Conservation (phyloP, 163 green algal genomes). For the Volvox carteri region DNA sequence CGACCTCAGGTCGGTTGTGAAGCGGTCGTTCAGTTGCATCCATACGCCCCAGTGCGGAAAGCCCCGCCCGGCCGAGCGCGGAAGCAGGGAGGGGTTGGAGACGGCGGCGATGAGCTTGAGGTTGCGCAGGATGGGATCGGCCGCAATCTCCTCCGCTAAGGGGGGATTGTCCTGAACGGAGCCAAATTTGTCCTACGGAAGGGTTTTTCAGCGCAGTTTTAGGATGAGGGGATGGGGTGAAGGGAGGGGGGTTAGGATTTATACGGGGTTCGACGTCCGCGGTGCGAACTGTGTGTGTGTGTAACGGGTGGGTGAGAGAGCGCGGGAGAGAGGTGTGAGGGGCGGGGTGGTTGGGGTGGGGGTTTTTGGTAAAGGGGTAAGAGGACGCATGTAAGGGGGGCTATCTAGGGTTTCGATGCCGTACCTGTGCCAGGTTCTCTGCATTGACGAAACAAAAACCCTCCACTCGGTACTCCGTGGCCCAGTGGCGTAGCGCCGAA, state of each 20-base stretch:
- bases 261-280: too few species aligned
- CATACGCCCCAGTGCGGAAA: slow-evolving; percentile 90
- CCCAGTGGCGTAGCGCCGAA: slow-evolving; percentile 82
- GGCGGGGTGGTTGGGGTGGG: too few species aligned
- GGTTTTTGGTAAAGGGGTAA: too few species aligned
- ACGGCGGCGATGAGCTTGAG: slow-evolving; percentile 82
- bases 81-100: slow-evolving; percentile 78
- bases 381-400: too few species aligned
- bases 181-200: slow-evolving; percentile 81
- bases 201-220: too few species aligned
- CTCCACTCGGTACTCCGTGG: slow-evolving; percentile 83
- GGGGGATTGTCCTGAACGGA: slow-evolving; percentile 84
- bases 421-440: slow-evolving; percentile 86
- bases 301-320: neutral
- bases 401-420: too few species aligned
- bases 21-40: slow-evolving; percentile 69
- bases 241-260: neutral
- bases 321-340: too few species aligned
- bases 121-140: slow-evolving; percentile 41
- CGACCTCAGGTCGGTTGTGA: neutral
- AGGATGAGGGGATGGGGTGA: neutral
- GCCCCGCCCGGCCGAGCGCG: slow-evolving; percentile 78
- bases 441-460: slow-evolving; percentile 90
- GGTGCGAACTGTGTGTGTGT: neutral
- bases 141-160: slow-evolving; percentile 81